Conservation (phyloP, 2,329 filamentous ascomycete species). For the Salinomyces thailandicus region DNA sequence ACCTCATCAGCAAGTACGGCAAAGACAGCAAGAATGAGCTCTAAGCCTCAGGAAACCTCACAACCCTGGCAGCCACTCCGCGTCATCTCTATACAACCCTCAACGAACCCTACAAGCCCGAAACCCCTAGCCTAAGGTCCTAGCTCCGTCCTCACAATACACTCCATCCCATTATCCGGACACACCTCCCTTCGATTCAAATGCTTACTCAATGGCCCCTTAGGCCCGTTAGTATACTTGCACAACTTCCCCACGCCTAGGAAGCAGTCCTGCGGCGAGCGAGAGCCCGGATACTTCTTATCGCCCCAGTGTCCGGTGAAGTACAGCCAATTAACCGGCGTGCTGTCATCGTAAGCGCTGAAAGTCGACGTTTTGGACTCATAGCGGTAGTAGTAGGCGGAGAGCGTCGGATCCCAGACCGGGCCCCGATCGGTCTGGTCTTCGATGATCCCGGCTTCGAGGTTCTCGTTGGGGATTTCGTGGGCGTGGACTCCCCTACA, state of each 20-base stretch:
- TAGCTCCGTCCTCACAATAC: constrained; percentile 21
- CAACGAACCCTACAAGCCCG: too few relatives aligned
- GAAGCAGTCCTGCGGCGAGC: constrained; percentile 38
- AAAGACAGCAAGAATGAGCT: neutral
- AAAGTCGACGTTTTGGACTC: constrained; percentile 33
- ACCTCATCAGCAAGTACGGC: constrained; percentile 61
- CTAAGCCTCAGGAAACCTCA: too few relatives aligned
- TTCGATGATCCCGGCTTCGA: constrained; percentile 37
- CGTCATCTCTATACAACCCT: too few relatives aligned
- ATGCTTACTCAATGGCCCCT: constrained; percentile 50
- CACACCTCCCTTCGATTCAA: constrained; percentile 48
- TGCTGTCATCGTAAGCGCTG: constrained; percentile 36
- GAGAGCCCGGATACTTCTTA: constrained; percentile 44
- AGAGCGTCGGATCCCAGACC: constrained; percentile 38
- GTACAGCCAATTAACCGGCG: constrained; percentile 45
- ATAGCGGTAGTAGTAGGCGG: constrained; percentile 48
- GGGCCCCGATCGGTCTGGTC: neutral
- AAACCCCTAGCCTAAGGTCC: too few relatives aligned
- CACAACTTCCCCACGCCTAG: constrained; percentile 27
- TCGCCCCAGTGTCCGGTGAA: constrained; percentile 55
- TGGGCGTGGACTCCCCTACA: constrained; percentile 49
- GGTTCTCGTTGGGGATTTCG: constrained; percentile 49
- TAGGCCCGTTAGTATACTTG: constrained; percentile 49
- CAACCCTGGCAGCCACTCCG: too few relatives aligned
- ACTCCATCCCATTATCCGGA: constrained; percentile 38